Evolutionary conservation across 805 yeast genomes (phyloP), one percentile per base, ranked within the genome.

Genomic region (Cyberlindnera euphorbiiphila): DNA sequence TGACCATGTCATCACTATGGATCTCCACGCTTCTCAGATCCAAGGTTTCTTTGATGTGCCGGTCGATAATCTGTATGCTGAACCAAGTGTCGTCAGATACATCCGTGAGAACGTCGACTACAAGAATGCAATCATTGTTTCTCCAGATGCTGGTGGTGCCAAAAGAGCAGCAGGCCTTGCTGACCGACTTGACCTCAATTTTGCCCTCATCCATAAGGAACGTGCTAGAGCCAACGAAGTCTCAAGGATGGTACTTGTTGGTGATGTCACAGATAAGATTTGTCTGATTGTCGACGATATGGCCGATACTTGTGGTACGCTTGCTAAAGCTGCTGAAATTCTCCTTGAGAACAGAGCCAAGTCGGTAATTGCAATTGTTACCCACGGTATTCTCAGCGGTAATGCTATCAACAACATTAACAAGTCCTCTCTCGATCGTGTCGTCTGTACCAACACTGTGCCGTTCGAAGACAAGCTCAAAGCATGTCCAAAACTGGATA

Each of bases 61-160:
- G 2, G 93, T 83, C 15, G 94, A 85, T 60, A 85, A 85, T 57
- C 63, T 85, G 50, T 85, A 85, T 54, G 91, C 91, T 16, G 94
- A 85, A 62, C 93, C 93, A 37, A 72, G 80, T 48, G 89, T 83
- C 23, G 79, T 85, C 27, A 69, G 84, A 53, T 84, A 83, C 55
- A 83, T 85, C 33, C 73, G 71, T 43, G 89, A 81, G 47, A 69
- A 73, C 37, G 65, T 77, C 34, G 71, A 72, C 49, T 71, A 65
- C 46, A 62, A 74, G 28, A 73, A 82, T 32, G 75, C 85, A n/a
- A 83, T 84, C 37, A 76, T 85, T 37, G 77, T 85, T 13, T 85
- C 93, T 1, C 94, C 94, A 6, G 94, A 85, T 64, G 94, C 93
- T 7, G 94, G 94, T 59, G 94, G 94, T 46, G 93, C 93, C 41